Evolutionary conservation across 2,329 filamentous ascomycete species (phyloP).

Genomic region (Talaromyces sp.): DNA sequence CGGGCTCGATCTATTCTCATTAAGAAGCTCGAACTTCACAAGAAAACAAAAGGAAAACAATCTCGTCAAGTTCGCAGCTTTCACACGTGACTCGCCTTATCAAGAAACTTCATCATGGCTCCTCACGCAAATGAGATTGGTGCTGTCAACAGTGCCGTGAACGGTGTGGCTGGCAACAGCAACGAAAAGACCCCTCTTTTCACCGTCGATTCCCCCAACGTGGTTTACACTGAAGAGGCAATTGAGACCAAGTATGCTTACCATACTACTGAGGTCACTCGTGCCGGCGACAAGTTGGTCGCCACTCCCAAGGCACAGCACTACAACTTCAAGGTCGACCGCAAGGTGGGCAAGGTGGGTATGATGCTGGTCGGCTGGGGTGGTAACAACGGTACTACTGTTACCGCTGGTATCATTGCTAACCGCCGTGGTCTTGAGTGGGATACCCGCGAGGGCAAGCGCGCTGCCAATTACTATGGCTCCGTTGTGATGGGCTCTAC

Average conservation of each 20-base stretch:
- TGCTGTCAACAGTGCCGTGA: slow-evolving; percentile 51
- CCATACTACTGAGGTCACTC: slow-evolving; percentile 81
- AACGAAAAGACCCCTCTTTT: slow-evolving; percentile 59
- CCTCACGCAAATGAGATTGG: slow-evolving; percentile 74
- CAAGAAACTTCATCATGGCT: slow-evolving; percentile 63
- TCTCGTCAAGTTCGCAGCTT: slow-evolving; percentile 47
- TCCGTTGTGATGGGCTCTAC: slow-evolving; percentile 97
- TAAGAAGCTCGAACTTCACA: slow-evolving; percentile 35
- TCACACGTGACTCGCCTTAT: slow-evolving; percentile 22
- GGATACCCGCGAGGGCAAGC: slow-evolving; percentile 89
- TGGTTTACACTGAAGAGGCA: slow-evolving; percentile 79
- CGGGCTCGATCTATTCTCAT: slow-evolving; percentile 49
- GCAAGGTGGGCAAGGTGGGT: slow-evolving; percentile 86
- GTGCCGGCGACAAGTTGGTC: slow-evolving; percentile 71
- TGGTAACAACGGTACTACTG: slow-evolving; percentile 96
- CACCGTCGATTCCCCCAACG: slow-evolving; percentile 86
- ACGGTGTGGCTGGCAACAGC: slow-evolving; percentile 46
- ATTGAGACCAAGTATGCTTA: slow-evolving; percentile 96
- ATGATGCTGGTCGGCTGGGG: slow-evolving; percentile 98
- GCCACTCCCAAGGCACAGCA: slow-evolving; percentile 82
- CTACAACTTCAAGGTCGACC: slow-evolving; percentile 97
- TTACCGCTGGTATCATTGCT: slow-evolving; percentile 94
- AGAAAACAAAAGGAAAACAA: neutral
- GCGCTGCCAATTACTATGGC: slow-evolving; percentile 93
- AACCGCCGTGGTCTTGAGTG: slow-evolving; percentile 83